Evolutionary conservation across 1,139 yeast genomes (phyloP).

Genomic region (Pichia sp.): DNA sequence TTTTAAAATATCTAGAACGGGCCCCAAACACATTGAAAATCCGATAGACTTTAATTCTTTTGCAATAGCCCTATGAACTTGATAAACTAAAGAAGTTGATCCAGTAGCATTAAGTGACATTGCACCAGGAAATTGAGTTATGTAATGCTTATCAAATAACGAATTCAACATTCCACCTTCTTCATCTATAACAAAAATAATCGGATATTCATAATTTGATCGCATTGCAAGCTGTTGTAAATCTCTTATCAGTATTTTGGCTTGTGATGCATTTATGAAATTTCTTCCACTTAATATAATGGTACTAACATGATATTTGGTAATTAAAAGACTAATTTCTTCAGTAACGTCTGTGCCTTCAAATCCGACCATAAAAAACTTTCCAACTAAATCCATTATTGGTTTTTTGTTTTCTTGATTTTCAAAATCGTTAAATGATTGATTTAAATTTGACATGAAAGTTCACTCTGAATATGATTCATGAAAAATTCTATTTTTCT

Average conservation of each 20-base stretch:
- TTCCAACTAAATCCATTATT: conserved; percentile 14
- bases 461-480: too few relatives aligned
- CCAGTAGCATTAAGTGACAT: conserved; percentile 62
- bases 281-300: conserved; percentile 54
- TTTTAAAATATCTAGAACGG: conserved; percentile 59
- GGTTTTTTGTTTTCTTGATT: not conserved
- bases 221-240: conserved; percentile 51
- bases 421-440: too few relatives aligned
- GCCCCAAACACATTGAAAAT: conserved; percentile 53
- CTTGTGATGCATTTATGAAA: conserved; percentile 48
- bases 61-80: conserved; percentile 53
- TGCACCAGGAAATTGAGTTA: conserved; percentile 62
- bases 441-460: too few relatives aligned
- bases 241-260: conserved; percentile 45
- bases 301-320: conserved; percentile 48
- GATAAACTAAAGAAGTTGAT: conserved; percentile 45
- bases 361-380: conserved; percentile 58
- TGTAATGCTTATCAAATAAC: conserved; percentile 45
- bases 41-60: conserved; percentile 50
- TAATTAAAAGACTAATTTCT: conserved; percentile 50
- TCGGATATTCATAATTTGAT: conserved; percentile 50
- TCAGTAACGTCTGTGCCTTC: conserved; percentile 53
- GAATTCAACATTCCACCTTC: conserved; percentile 53
- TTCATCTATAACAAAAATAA: conserved; percentile 40
- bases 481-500: too few relatives aligned